Base-by-base conservation (phyloP, 164 flowering plant species). In the Macadamia tetraphylla region DNA sequence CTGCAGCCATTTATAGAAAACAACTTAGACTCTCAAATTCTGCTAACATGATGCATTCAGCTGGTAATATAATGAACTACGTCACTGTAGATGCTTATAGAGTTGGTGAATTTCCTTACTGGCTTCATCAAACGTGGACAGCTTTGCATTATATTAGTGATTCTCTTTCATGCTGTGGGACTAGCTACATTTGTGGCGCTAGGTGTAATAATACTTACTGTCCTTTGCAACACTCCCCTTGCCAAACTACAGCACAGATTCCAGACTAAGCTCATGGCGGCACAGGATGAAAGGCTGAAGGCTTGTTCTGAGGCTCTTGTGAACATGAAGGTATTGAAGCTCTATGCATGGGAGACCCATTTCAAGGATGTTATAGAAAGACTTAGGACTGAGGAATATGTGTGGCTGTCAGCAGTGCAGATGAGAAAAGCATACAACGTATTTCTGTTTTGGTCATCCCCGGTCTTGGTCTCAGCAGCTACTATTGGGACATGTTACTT, bases 271-370 rank as follows among this genome's bases (percentile, higher is more conserved):
- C 74, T 83, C 10, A 83, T 84, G 85, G 71, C n/a, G 43, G 77
- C 82, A 31, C 84, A 81, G 44, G 83, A 80, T 62, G 70, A 73
- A 63, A 75, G 80, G 60, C 71, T 84, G 66, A 82, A 69, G 75
- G 80, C 79, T 14, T 51, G 62, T 7, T 29, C 81, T 9, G 86
- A 82, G 72, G 76, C 82, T 49, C 75, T 83, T 11, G 55, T 72
- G 6, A 81, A 67, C 70, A 81, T 81, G 84, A 81, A 76, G 69
- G 79, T 83, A 23, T 49, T 84, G 68, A 83, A 85, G 64, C 43
- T 85, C n/a, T 79, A 85, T 69, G 86, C 87, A 0, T 82, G 89
- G 87, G 86, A 86, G 48, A 76, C 74, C 1, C 85, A 81, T 69
- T 82, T 86, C 73, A 79, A 77, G 77, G 70, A 56, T 29, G 81